phyloP scores from a whole-genome alignment of 225 moss, liverwort and hornwort species.

The Bryoerythrophyllum caledonicum region DNA sequence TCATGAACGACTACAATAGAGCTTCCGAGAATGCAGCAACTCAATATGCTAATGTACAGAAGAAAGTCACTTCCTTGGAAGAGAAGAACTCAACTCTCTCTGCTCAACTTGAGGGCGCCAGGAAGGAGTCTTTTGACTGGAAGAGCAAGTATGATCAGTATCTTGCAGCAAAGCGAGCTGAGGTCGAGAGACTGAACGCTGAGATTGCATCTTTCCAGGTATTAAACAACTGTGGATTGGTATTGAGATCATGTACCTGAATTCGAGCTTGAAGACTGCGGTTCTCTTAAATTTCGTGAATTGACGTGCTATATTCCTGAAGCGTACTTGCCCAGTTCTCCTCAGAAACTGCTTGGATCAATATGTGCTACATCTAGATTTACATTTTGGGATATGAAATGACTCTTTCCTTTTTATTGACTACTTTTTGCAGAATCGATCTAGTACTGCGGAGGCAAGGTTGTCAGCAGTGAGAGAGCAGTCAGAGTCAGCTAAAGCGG shows the following conservation, averaged over 20 bases:
- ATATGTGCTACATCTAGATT: background rate
- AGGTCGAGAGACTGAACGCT: conserved; percentile 60
- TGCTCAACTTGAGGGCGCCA: conserved; percentile 54
- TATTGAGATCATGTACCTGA: background rate
- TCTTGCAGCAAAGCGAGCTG: conserved; percentile 42
- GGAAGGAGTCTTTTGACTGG: conserved; percentile 60
- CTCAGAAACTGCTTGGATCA: background rate
- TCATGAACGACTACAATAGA: conserved; percentile 54
- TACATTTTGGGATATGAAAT: background rate
- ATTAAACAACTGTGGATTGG: background rate
- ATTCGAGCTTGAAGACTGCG: background rate
- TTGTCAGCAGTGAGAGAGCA: conserved; percentile 75
- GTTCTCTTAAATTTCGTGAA: background rate
- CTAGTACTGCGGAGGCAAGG: conserved; percentile 83
- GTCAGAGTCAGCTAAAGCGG: conserved; percentile 77
- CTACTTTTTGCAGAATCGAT: conserved; percentile 53
- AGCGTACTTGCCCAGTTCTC: background rate
- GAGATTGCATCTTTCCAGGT: conserved; percentile 63
- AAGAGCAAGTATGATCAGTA: conserved; percentile 69
- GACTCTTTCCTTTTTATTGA: background rate
- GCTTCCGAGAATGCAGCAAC: conserved; percentile 58
- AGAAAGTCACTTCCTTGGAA: conserved; percentile 62
- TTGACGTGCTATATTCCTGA: background rate
- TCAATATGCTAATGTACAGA: conserved; percentile 63
- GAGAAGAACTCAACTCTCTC: conserved; percentile 48